phyloP scores from a whole-genome alignment of 1,284 basidiomycete species.

The Puccinia hordei region DNA sequence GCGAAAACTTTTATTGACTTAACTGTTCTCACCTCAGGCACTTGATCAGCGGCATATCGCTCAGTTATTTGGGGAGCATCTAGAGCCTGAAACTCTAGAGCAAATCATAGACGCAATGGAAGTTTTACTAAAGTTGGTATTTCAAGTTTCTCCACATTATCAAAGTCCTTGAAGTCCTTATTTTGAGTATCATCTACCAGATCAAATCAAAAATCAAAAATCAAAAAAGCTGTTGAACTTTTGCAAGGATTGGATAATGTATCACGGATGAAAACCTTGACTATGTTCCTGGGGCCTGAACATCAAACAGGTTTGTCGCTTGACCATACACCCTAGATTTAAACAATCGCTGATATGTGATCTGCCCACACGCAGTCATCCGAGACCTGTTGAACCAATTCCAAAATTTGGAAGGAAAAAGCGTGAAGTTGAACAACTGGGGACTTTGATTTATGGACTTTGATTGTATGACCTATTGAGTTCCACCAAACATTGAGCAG shows the following conservation, averaged over 20 bases:
- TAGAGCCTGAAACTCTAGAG: conserved; percentile 26
- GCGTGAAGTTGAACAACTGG: conserved; percentile 18
- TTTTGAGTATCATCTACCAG: background rate
- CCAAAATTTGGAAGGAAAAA: background rate
- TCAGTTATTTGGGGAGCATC: conserved; percentile 28
- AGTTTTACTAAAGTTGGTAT: background rate
- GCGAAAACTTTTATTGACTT: background rate
- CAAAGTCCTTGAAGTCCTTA: background rate
- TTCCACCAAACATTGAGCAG: too few species aligned
- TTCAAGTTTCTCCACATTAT: background rate
- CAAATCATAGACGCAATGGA: conserved; percentile 24
- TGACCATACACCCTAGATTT: background rate
- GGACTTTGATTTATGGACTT: background rate
- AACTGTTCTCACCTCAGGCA: background rate
- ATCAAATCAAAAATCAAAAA: conserved; percentile 1
- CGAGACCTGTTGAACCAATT: conserved; percentile 7
- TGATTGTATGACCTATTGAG: background rate
- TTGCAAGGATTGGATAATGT: conserved; percentile 20
- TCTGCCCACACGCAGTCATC: background rate
- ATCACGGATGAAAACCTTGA: conserved; percentile 23
- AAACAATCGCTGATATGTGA: background rate
- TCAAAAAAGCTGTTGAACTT: background rate
- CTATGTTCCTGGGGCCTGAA: conserved; percentile 21
- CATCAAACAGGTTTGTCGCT: conserved; percentile 9
- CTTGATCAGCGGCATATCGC: background rate